Conservation (phyloP, 331 rosid genomes). For the Stylosanthes scabra region DNA sequence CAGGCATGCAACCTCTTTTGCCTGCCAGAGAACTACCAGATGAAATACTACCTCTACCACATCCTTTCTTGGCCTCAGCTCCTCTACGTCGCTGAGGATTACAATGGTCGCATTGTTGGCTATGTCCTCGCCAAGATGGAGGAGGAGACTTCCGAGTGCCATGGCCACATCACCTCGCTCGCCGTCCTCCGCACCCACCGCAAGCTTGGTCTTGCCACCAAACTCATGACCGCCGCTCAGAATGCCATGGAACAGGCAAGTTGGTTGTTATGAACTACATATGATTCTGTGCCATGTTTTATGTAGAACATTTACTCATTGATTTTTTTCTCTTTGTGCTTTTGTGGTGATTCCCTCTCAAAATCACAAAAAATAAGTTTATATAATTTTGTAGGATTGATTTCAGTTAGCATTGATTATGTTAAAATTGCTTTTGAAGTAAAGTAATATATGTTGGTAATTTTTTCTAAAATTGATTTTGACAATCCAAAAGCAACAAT, state of each 20-base stretch:
- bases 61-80: constrained; percentile 99
- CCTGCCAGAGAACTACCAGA: constrained; percentile 92
- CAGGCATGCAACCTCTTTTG: constrained; percentile 97
- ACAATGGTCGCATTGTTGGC: constrained; percentile 94
- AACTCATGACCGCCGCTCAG: constrained; percentile 98
- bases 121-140: constrained; percentile 96
- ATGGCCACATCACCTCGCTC: constrained; percentile 97
- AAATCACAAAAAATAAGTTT: too few relatives aligned
- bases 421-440: too few relatives aligned
- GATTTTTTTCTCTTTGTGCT: too few relatives aligned
- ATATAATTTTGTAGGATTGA: too few relatives aligned
- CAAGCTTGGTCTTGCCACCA: constrained; percentile 92
- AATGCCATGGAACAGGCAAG: constrained; percentile 89
- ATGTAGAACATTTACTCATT: too few relatives aligned
- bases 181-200: constrained; percentile 97
- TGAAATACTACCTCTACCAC: constrained; percentile 95
- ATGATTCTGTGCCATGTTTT: too few relatives aligned
- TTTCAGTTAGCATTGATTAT: too few relatives aligned
- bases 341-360: too few relatives aligned
- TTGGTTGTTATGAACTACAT: too few relatives aligned
- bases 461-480: too few relatives aligned
- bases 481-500: too few relatives aligned
- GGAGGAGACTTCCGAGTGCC: constrained; percentile 92
- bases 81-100: constrained; percentile 96
- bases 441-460: too few relatives aligned